Conservation (phyloP, 192 early-diverging fungal species). For the Coemansia sp. region DNA sequence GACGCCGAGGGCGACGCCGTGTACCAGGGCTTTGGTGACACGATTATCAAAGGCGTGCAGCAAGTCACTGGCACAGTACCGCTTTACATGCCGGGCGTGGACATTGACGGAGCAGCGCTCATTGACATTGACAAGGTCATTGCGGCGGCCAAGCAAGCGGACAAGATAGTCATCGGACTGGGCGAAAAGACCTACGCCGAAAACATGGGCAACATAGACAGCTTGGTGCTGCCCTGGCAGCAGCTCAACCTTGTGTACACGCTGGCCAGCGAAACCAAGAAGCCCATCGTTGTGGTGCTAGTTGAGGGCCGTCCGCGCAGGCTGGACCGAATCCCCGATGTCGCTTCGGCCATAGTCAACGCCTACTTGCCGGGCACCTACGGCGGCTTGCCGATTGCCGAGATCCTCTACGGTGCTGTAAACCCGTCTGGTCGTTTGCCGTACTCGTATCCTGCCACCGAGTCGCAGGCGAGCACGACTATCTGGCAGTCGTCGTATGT, state of each 20-base stretch:
- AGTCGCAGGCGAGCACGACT: conserved; percentile 36
- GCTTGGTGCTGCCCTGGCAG: conserved; percentile 47
- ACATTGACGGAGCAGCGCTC: conserved; percentile 53
- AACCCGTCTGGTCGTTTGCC: conserved; percentile 69
- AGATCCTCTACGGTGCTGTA: conserved; percentile 61
- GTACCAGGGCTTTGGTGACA: conserved; percentile 54
- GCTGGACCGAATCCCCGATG: conserved; percentile 25
- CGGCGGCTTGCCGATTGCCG: conserved; percentile 63
- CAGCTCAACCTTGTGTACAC: conserved; percentile 52
- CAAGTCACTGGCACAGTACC: conserved; percentile 26
- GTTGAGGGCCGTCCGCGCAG: conserved; percentile 63
- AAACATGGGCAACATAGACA: conserved; percentile 58
- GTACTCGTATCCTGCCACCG: conserved; percentile 61
- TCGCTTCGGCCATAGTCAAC: conserved; percentile 58
- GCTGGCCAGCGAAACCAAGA: conserved; percentile 24
- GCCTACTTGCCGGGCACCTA: conserved; percentile 67
- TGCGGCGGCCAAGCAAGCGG: conserved; percentile 38
- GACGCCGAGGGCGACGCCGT: conserved; percentile 48
- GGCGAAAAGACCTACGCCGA: conserved; percentile 67
- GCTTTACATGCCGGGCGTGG: conserved; percentile 41
- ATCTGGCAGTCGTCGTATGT: conserved; percentile 54
- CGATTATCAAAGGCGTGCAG: conserved; percentile 33
- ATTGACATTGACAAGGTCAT: conserved; percentile 52
- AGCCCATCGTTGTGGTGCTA: conserved; percentile 57
- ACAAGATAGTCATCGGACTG: conserved; percentile 60